Evolutionary conservation across 225 moss, liverwort and hornwort genomes (phyloP), one percentile per base, ranked within the genome.

Genomic region (Physcomitrellopsis africana): DNA sequence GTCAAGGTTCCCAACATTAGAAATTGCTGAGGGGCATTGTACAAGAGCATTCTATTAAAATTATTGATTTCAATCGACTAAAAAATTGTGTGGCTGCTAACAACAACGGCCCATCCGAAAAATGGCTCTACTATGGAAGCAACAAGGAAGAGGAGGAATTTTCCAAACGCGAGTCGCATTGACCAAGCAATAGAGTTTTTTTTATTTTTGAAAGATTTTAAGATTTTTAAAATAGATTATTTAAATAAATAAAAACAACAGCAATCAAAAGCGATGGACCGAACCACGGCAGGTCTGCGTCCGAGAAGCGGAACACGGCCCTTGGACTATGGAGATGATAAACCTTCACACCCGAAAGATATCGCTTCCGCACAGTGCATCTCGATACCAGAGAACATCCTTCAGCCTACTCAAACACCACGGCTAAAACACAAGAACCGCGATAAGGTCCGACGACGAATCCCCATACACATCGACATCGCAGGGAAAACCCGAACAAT

Each of bases 291-390:
- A 60, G 19, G 7, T 48, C 18, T n/a, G 19, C 48, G 49, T 26
- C 65, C 65, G 26, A 23, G n/a, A 55, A 74, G 24, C 23, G 19
- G 42, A 26, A 13, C 57, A 44, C 44, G 23, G 12, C 16, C 55
- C 26, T 55, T 20, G 19, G 20, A 41, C 32, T 26, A 19, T 15
- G 5, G 32, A 54, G 23, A 53, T n/a, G 15, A 57, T 7, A 43
- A 54, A 43, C 51, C 17, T 56, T 13, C 65, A 8, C 65, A 45
- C 44, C 24, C 65, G 0, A 13, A 55, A 15, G 55, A 26, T 32
- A 43, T 56, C 56, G n/a, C 26, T 56, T n/a, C 10, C 43, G n/a
- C 46, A 56, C 24, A 66, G 57, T 27, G 9, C 74, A 46, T 55
- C 18, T 47, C 46, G 27, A 17, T 18, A 3, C 17, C 58, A 37